Conservation (phyloP, 352 stramenopile species). For the Sclerospora graminicola region DNA sequence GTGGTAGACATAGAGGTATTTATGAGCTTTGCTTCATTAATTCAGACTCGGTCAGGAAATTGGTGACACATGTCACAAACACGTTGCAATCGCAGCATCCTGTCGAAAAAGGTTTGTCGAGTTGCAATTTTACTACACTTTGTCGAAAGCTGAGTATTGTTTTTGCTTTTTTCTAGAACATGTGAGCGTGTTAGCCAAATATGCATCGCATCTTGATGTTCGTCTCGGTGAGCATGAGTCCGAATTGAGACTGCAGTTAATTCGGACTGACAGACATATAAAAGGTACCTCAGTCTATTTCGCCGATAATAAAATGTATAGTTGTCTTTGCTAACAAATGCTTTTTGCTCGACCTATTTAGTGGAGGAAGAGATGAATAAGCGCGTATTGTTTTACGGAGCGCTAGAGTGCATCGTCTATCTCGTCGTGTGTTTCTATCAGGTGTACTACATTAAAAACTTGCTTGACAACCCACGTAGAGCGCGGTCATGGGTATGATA, state of each 20-base stretch:
- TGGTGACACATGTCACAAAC: conserved; percentile 77
- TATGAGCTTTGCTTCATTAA: conserved; percentile 74
- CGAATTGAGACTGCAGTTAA: conserved; percentile 63
- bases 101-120: conserved; percentile 45
- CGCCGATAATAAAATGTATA: neutral
- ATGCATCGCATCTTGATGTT: conserved; percentile 69
- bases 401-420: conserved; percentile 64
- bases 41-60: conserved; percentile 52
- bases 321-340: neutral
- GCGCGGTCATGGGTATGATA: conserved; percentile 43
- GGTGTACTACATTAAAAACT: conserved; percentile 69
- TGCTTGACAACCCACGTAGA: conserved; percentile 48
- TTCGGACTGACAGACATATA: conserved; percentile 65
- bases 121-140: neutral
- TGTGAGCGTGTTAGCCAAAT: conserved; percentile 73
- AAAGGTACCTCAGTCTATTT: conserved; percentile 27
- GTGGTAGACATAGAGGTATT: conserved; percentile 33
- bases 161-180: conserved; percentile 32
- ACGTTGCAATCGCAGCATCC: conserved; percentile 72
- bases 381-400: conserved; percentile 62
- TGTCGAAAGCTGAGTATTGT: neutral
- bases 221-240: conserved; percentile 72
- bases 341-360: conserved; percentile 9
- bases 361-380: conserved; percentile 74
- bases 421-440: conserved; percentile 57